A percentile compares a stretch with the other conserved stretches of the same genome.
Conservation (phyloP, 345 rosid genomes). For the Abelmoschus esculentus region DNA sequence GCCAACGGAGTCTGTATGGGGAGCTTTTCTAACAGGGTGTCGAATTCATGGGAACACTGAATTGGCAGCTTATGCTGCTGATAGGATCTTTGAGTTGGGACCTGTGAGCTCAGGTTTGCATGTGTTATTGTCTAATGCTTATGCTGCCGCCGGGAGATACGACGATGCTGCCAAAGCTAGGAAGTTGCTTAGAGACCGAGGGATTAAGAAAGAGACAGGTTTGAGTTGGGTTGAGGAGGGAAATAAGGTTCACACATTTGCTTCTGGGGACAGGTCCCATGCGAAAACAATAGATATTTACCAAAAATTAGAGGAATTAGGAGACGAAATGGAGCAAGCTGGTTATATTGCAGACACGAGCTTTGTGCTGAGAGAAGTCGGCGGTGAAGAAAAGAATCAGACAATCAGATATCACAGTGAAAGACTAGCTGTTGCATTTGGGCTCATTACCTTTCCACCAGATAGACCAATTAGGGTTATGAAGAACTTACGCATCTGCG, state of each 20-base stretch:
- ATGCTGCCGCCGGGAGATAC: slow-evolving; percentile 85
- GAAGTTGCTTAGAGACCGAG: slow-evolving; percentile 67
- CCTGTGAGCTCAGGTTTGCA: slow-evolving; percentile 64
- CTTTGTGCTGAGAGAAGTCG: slow-evolving; percentile 63
- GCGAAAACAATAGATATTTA: slow-evolving; percentile 52
- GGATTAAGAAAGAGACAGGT: slow-evolving; percentile 83
- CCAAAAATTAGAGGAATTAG: slow-evolving; percentile 63
- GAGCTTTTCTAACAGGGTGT: slow-evolving; percentile 78
- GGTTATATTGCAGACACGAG: slow-evolving; percentile 88
- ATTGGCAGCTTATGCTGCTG: slow-evolving; percentile 77
- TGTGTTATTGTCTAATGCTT: slow-evolving; percentile 61
- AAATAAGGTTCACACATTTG: slow-evolving; percentile 73
- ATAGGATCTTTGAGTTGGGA: slow-evolving; percentile 61
- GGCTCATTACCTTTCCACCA: slow-evolving; percentile 46
- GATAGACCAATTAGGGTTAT: slow-evolving; percentile 67
- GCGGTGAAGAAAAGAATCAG: slow-evolving; percentile 59
- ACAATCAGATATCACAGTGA: slow-evolving; percentile 77
- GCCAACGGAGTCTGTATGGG: slow-evolving; percentile 85
- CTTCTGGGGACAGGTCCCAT: slow-evolving; percentile 67
- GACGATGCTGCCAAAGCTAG: slow-evolving; percentile 82
- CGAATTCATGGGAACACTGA: slow-evolving; percentile 61
- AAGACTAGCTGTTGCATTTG: slow-evolving; percentile 75
- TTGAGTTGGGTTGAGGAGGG: slow-evolving; percentile 94
- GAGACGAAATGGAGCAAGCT: slow-evolving; percentile 66
- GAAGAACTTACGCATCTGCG: slow-evolving; percentile 85